Conservation (phyloP, 2,329 filamentous ascomycete genomes). For the Claviceps pazoutovae region DNA sequence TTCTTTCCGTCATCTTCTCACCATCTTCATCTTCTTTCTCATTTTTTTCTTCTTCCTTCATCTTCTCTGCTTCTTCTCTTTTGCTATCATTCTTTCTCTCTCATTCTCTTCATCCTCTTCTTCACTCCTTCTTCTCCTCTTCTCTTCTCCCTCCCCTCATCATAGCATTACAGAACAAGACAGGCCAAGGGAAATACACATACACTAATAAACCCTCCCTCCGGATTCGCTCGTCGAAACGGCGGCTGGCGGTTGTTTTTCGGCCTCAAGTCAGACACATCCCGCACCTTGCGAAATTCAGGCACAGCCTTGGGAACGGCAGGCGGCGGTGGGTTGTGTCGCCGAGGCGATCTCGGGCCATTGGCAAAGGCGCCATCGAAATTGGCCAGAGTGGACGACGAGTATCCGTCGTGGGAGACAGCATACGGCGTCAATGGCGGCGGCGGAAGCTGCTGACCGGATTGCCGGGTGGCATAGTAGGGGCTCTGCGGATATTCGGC, state of each 20-base stretch:
- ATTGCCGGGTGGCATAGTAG: constrained; percentile 40
- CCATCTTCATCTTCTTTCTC: background rate
- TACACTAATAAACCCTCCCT: constrained; percentile 96
- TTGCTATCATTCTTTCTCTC: background rate
- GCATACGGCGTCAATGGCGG: constrained; percentile 60
- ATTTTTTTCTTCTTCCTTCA: background rate
- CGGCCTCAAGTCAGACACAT: constrained; percentile 60
- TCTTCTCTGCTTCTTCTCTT: background rate
- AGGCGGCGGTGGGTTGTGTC: constrained; percentile 27
- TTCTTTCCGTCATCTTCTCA: too few species aligned
- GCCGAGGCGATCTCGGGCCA: constrained; percentile 45
- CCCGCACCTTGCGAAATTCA: constrained; percentile 70
- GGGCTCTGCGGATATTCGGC: constrained; percentile 45
- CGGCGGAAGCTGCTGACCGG: constrained; percentile 42
- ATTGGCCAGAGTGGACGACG: constrained; percentile 55
- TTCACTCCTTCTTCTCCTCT: background rate
- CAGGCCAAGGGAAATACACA: constrained; percentile 19
- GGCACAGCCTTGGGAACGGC: constrained; percentile 53
- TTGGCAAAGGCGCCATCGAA: constrained; percentile 51
- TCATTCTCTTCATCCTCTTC: too few species aligned
- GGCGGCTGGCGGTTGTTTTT: constrained; percentile 77
- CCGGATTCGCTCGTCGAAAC: constrained; percentile 85
- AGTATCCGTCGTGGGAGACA: constrained; percentile 56
- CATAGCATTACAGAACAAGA: background rate
- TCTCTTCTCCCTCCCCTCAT: background rate